phyloP scores from a whole-genome alignment of 768 basidiomycete genomes.

The Thelephora ganbajun region DNA sequence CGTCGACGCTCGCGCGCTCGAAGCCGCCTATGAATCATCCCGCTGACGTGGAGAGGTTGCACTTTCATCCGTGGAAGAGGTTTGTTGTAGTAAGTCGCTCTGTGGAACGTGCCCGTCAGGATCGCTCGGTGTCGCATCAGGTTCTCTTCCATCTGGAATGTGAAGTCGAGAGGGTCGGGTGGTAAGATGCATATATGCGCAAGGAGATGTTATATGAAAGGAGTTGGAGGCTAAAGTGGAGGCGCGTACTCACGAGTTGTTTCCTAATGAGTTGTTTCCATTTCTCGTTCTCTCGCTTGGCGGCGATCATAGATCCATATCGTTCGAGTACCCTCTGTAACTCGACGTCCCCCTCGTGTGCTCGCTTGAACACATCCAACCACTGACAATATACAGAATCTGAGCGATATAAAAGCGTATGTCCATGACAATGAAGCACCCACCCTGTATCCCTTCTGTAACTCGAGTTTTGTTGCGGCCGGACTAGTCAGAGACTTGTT shows the following conservation, averaged over 20 bases:
- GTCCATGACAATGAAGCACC: conserved; percentile 10
- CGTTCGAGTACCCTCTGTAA: conserved; percentile 33
- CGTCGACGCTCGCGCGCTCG: conserved; percentile 30
- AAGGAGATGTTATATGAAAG: neutral
- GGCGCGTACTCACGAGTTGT: conserved; percentile 31
- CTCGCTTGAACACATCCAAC: conserved; percentile 41
- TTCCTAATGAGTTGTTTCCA: conserved; percentile 33
- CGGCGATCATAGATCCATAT: conserved; percentile 44
- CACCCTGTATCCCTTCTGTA: conserved; percentile 46
- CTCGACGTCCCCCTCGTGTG: conserved; percentile 37
- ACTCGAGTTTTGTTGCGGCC: conserved; percentile 27
- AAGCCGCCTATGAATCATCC: conserved; percentile 48
- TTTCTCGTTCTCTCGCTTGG: conserved; percentile 32
- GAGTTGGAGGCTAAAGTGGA: neutral
- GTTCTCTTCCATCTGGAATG: conserved; percentile 27
- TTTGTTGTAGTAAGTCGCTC: conserved; percentile 43
- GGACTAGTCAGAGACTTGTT: conserved; percentile 42
- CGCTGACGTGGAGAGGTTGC: conserved; percentile 57
- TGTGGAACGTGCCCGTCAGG: conserved; percentile 59
- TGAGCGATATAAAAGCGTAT: neutral
- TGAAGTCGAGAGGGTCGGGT: neutral
- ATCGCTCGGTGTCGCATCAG: conserved; percentile 43
- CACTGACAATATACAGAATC: conserved; percentile 25
- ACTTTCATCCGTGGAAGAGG: conserved; percentile 73
- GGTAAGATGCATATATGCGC: neutral